phyloP scores from a whole-genome alignment of 23 red algal species.

The Gracilaria caudata region DNA sequence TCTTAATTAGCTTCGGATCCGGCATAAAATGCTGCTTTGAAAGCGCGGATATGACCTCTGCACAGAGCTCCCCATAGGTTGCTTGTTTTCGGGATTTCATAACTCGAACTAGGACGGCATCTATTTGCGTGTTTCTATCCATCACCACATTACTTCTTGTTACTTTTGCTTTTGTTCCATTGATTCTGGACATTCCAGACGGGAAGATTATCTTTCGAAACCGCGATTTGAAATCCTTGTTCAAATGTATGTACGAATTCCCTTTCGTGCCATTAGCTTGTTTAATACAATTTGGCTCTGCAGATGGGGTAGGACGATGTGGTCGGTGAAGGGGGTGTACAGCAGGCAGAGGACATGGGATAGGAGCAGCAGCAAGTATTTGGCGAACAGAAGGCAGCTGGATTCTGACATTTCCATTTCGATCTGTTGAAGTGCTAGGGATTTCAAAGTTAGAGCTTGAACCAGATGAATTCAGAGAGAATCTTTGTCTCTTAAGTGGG shows the following conservation, averaged over 20 bases:
- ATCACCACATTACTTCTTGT: slow-evolving; percentile 56
- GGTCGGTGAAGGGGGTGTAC: background rate
- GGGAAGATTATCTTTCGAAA: slow-evolving; percentile 62
- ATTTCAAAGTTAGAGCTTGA: background rate
- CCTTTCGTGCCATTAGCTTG: background rate
- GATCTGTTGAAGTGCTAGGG: background rate
- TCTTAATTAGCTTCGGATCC: slow-evolving; percentile 74
- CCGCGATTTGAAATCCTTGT: slow-evolving; percentile 54
- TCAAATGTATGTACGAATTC: slow-evolving; percentile 41
- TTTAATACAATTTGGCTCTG: background rate
- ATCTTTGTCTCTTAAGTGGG: background rate
- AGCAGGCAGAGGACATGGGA: background rate
- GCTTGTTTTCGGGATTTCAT: slow-evolving; percentile 80
- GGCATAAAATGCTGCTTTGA: slow-evolving; percentile 67
- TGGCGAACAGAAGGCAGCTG: slow-evolving; percentile 27
- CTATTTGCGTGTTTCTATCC: slow-evolving; percentile 89
- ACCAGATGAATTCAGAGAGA: background rate
- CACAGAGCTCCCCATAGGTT: slow-evolving; percentile 59
- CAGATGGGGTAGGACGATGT: background rate
- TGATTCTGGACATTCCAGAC: slow-evolving; percentile 29
- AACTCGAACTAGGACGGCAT: slow-evolving; percentile 90
- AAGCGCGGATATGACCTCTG: slow-evolving; percentile 66
- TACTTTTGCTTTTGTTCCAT: slow-evolving; percentile 17
- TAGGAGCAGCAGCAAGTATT: slow-evolving; percentile 12
- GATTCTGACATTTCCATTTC: background rate